Conservation (phyloP, 129 eudicot species). For the Kitagawia praeruptora region DNA sequence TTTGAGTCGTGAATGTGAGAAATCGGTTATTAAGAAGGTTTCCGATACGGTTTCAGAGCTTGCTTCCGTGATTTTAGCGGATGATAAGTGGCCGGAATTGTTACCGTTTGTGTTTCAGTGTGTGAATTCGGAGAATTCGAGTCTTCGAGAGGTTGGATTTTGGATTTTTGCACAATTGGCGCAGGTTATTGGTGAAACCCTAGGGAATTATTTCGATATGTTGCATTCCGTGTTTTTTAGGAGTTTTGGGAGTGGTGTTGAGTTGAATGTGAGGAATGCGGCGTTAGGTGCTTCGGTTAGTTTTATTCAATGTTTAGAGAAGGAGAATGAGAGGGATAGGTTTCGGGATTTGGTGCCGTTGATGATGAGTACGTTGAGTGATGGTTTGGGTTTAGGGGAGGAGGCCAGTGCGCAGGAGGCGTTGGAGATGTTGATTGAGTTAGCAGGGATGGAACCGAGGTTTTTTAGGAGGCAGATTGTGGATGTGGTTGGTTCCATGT, state of each 20-base stretch:
- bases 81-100: constrained; percentile 77
- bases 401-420: constrained; percentile 92
- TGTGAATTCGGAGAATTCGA: constrained; percentile 45
- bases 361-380: constrained; percentile 86
- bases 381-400: constrained; percentile 56
- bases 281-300: constrained; percentile 68
- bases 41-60: constrained; percentile 88
- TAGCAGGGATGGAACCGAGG: constrained; percentile 94
- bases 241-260: constrained; percentile 41
- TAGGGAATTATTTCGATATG: constrained; percentile 51
- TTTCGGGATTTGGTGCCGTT: constrained; percentile 78
- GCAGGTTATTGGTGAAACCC: constrained; percentile 60
- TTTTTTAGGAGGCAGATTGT: constrained; percentile 70
- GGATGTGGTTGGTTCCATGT: constrained; percentile 81
- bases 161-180: constrained; percentile 82
- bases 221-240: constrained; percentile 59
- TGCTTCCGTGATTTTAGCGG: constrained; percentile 55
- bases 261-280: constrained; percentile 62
- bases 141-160: constrained; percentile 59
- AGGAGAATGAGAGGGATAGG: constrained; percentile 57
- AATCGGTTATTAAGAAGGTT: constrained; percentile 56
- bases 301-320: constrained; percentile 77
- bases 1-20: constrained; percentile 40
- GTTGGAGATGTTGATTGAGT: constrained; percentile 69
- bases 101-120: constrained; percentile 87